phyloP scores from a whole-genome alignment of 768 basidiomycete genomes.

The Tulasnella sp. region DNA sequence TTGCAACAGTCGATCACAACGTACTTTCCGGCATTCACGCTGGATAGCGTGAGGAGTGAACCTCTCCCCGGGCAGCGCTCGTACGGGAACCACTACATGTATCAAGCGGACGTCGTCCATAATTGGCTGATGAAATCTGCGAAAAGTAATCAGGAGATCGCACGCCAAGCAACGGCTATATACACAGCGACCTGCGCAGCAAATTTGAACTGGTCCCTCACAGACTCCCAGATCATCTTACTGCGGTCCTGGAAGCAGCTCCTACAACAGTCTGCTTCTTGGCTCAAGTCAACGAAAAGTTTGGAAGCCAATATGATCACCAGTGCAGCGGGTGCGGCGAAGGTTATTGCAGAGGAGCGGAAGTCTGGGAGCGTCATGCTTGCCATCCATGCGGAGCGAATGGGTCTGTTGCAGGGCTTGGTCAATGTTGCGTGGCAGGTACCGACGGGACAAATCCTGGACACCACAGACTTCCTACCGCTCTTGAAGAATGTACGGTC shows the following conservation, averaged over 20 bases:
- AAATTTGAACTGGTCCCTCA: constrained; percentile 79
- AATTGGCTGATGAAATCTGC: constrained; percentile 39
- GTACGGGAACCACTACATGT: constrained; percentile 71
- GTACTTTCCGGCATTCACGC: constrained; percentile 47
- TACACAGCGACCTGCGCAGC: constrained; percentile 57
- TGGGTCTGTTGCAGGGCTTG: constrained; percentile 62
- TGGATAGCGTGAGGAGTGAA: constrained; percentile 55
- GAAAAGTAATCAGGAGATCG: constrained; percentile 35
- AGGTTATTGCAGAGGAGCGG: constrained; percentile 52
- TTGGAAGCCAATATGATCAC: constrained; percentile 47
- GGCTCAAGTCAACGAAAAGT: constrained; percentile 48
- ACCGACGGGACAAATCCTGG: constrained; percentile 33
- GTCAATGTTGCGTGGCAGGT: constrained; percentile 72
- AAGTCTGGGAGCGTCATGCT: constrained; percentile 79
- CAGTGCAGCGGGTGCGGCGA: constrained; percentile 54
- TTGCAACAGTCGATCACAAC: constrained; percentile 40
- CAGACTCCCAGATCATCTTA: constrained; percentile 65
- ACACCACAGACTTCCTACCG: constrained; percentile 46
- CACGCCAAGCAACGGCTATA: constrained; percentile 33
- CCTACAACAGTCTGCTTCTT: constrained; percentile 51
- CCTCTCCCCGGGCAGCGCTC: constrained; percentile 57
- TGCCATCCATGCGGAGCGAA: constrained; percentile 61
- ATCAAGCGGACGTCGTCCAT: constrained; percentile 50
- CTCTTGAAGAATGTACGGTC: constrained; percentile 50
- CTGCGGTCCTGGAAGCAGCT: constrained; percentile 71